Base-by-base conservation (phyloP, 2,329 filamentous ascomycete species). In the Thermothelomyces thermophilus region DNA sequence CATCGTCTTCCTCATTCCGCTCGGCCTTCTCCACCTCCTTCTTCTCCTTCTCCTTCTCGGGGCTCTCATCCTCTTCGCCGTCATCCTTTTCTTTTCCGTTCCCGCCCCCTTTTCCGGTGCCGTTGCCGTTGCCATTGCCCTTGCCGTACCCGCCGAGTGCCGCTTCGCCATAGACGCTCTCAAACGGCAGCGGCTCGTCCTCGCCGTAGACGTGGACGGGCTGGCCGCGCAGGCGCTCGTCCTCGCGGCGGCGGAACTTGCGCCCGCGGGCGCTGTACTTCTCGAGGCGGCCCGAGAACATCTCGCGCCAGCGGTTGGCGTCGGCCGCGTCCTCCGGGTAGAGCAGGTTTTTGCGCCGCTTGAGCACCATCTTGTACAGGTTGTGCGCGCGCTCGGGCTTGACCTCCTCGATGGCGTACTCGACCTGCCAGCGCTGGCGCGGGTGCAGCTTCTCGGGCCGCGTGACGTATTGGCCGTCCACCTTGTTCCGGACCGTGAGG, bases 341-440 rank as follows among this genome's bases (percentile, higher is more conserved):
- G 24, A 80, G 71, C 44, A 73, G 69, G 1, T 50, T 54, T n/a
- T 36, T 17, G 34, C 60, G 56, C 11, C 58, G 56, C 11, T 43
- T 39, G 16, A 54, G 48, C 10, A 51, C 24, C 45, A 34, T 35
- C 13, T 62, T 36, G 63, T 89, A 89, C 20, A 86, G 64, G 0
- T 49, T 66, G 52, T 65, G 66, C 1, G 77, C 79, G 9, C 71
- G 68, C 0, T 64, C 55, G 2, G 39, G 56, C 0, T 66, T 46
- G 2, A 90, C 70, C 56, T 90, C 85, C 40, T 77, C 75, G 41
- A 96, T 69, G 31, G 82, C 75, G 66, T 95, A 96, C 59, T 93
- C 81, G n/a, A 96, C 71, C 0, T 70, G 65, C 90, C 90, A 96
- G 61, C 56, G 81, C 51, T 63, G 65, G 5, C 9, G 17, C 13